Conservation (phyloP, 129 eudicot genomes). For the Rutidosis leptorrhynchoides region DNA sequence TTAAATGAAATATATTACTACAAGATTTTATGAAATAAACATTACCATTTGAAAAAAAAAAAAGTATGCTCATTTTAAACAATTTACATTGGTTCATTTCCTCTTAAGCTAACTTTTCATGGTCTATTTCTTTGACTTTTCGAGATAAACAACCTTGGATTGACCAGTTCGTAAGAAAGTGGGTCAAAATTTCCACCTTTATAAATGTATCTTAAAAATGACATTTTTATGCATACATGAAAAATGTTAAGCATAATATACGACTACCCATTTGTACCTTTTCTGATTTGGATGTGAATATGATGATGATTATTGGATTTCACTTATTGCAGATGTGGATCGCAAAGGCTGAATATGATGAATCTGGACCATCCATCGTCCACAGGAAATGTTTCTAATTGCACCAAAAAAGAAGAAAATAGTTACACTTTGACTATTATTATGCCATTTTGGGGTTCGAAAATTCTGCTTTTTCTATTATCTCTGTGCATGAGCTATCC, state of each 20-base stretch:
- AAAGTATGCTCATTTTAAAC: background rate
- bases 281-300: background rate
- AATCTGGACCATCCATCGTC: constrained; percentile 46
- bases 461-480: background rate
- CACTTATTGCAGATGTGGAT: constrained; percentile 40
- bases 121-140: background rate
- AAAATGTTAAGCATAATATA: background rate
- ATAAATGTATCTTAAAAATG: background rate
- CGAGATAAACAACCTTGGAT: background rate
- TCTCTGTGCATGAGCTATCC: constrained; percentile 3
- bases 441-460: constrained; percentile 27
- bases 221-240: background rate
- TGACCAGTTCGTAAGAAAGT: background rate
- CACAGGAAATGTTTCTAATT: constrained; percentile 49
- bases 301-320: background rate
- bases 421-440: constrained; percentile 25
- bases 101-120: background rate
- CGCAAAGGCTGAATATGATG: constrained; percentile 51
- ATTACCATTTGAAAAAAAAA: background rate
- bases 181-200: background rate
- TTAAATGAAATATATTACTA: too few species aligned
- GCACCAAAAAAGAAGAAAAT: constrained; percentile 21
- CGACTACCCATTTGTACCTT: background rate
- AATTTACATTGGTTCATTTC: background rate
- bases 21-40: too few species aligned